phyloP scores from a whole-genome alignment of 441 rosid genomes.

The Eutrema salsugineum region DNA sequence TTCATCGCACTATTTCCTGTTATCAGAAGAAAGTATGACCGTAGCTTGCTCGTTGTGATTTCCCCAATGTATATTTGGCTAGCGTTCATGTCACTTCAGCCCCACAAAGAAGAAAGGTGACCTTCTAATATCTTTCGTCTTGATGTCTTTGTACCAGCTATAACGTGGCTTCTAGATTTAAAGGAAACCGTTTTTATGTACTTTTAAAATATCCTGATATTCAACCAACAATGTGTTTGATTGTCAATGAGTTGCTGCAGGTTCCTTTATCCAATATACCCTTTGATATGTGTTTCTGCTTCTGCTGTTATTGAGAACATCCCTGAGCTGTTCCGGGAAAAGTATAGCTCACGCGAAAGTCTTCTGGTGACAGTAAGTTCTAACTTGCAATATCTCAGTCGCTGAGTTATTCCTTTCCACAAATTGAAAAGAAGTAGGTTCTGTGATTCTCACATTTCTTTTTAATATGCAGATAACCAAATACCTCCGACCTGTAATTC shows the following conservation, averaged over 20 bases:
- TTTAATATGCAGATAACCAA: conserved; percentile 64
- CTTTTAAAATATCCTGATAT: not conserved
- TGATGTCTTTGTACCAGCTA: not conserved
- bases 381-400: not conserved
- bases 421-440: conserved; percentile 1
- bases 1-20: conserved; percentile 60
- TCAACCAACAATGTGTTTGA: not conserved
- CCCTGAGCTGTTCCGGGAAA: conserved; percentile 78
- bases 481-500: conserved; percentile 59
- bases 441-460: not conserved
- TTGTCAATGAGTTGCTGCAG: conserved; percentile 38
- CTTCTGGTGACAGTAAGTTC: conserved; percentile 48
- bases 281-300: conserved; percentile 93
- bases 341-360: conserved; percentile 47
- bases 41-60: conserved; percentile 66
- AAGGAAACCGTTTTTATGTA: not conserved
- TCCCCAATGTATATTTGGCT: conserved; percentile 91
- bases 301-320: conserved; percentile 94
- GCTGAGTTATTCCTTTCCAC: not conserved
- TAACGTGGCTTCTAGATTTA: conserved; percentile 1
- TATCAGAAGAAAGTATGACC: conserved; percentile 68
- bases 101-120: conserved; percentile 98
- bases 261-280: conserved; percentile 92
- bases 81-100: conserved; percentile 89
- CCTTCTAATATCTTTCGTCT: not conserved